A percentile compares a stretch with the other conserved stretches of the same genome.
These are phyloP conservation scores for Pugionium dolabratum DNA, from an alignment of 345 rosid species.

Conservation along the genomic window DNA sequence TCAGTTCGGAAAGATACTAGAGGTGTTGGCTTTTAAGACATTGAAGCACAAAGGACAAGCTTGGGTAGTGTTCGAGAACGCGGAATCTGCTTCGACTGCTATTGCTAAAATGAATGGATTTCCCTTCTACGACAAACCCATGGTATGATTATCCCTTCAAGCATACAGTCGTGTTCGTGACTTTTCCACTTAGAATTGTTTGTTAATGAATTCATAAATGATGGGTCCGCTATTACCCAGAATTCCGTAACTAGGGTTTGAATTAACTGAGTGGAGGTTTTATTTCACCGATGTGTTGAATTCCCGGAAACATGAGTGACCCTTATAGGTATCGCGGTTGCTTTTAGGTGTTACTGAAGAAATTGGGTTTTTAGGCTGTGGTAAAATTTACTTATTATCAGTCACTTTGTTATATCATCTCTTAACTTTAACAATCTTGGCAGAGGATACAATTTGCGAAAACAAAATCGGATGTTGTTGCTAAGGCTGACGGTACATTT, in stretches of 20 bases:
- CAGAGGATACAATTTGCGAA: slow-evolving; percentile 96
- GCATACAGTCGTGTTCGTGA: not conserved
- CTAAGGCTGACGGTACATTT: slow-evolving; percentile 98
- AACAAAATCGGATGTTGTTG: slow-evolving; percentile 85
- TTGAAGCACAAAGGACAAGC: slow-evolving; percentile 99
- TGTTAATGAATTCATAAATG: not conserved
- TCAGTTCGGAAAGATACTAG: slow-evolving; percentile 91
- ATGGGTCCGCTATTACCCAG: not conserved
- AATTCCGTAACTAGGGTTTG: not conserved
- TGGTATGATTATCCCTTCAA: slow-evolving; percentile 49
- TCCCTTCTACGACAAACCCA: slow-evolving; percentile 89
- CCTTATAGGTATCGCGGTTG: not conserved
- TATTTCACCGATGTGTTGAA: not conserved
- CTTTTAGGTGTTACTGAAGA: not conserved
- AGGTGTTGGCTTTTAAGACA: slow-evolving; percentile 89
- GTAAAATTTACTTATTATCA: not conserved
- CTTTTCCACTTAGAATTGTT: not conserved
- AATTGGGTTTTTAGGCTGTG: not conserved
- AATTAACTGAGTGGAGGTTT: not conserved
- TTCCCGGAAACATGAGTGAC: not conserved
- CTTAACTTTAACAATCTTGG: slow-evolving; percentile 1
- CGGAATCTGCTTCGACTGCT: slow-evolving; percentile 69
- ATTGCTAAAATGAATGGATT: slow-evolving; percentile 85
- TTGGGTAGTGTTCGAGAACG: slow-evolving; percentile 91
- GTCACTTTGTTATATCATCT: not conserved